Percentiles rank a stretch among this genome's conserved stretches.
phyloP scores from a whole-genome alignment of 768 basidiomycete genomes.

The Daedaleopsis nitida region DNA sequence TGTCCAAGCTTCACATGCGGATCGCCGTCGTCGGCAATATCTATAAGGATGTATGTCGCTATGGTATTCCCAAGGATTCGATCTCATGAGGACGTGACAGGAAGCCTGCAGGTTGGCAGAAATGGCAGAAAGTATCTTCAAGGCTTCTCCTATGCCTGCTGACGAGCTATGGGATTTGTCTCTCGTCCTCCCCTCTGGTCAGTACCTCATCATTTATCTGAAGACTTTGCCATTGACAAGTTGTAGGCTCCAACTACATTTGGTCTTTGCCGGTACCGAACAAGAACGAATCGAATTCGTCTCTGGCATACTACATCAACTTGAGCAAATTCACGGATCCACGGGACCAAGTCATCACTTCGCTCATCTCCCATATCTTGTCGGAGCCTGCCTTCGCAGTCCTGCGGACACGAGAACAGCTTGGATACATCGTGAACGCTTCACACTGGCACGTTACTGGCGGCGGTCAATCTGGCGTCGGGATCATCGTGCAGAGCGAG shows the following conservation, averaged over 20 bases:
- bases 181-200: constrained; percentile 74
- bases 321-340: constrained; percentile 71
- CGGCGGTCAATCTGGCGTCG: constrained; percentile 67
- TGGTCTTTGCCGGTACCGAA: constrained; percentile 74
- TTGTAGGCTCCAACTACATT: constrained; percentile 55
- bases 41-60: constrained; percentile 65
- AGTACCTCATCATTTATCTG: constrained; percentile 12
- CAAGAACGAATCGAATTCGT: constrained; percentile 83
- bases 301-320: constrained; percentile 83
- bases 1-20: constrained; percentile 67
- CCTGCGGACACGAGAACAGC: constrained; percentile 91
- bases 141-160: constrained; percentile 52
- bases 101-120: constrained; percentile 77
- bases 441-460: constrained; percentile 47
- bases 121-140: constrained; percentile 67
- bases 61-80: background rate
- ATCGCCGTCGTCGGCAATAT: constrained; percentile 86
- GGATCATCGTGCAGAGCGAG: constrained; percentile 90
- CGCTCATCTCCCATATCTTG: constrained; percentile 81
- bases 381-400: constrained; percentile 91
- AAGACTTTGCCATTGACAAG: background rate
- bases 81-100: constrained; percentile 38
- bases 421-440: constrained; percentile 88
- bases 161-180: constrained; percentile 51
- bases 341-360: constrained; percentile 61